Base-by-base conservation (phyloP, 208 protist species). In the Herpetomonas samuelpessoai region DNA sequence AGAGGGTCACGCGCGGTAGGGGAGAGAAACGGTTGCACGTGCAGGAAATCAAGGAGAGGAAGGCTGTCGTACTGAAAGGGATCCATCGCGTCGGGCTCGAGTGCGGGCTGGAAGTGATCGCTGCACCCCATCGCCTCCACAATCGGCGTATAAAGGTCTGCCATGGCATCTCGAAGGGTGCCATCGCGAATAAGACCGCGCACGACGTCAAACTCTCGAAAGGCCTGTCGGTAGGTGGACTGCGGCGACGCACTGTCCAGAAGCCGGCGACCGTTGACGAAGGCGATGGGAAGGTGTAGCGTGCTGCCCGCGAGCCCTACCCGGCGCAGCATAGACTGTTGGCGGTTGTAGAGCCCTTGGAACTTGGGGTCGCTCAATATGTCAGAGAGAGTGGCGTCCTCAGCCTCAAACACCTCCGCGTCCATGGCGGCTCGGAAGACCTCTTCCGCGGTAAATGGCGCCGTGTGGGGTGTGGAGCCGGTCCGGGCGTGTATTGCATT, bases 231-330 rank as follows among this genome's bases (percentile, higher is more conserved):
- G n/a, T n/a, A 68, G 2, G 46, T 64, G 50, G 29, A 66, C 50
- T 3, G 38, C 51, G 0, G 76, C 82, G n/a, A 54, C 66, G 46
- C 61, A 62, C 9, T n/a, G n/a, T n/a, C n/a, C n/a, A n/a, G n/a
- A n/a, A n/a, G n/a, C n/a, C n/a, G n/a, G n/a, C n/a, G n/a, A 46
- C 85, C 85, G 61, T 92, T 92, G 28, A 92, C 38, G 22, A 88
- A 58, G 0, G 48, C 7, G 59, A 41, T 6, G 14, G 35, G 35
- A 14, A 41, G 35, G 14, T 14, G 35, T 19, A 48, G 44, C 10
- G 9, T 22, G 9, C 16, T 65, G 38, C 29, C 22, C 16, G 45
- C 24, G 25, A 74, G 12, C 12, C 53, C 41, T 10, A 80, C 53
- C 22, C 61, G 52, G 25, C 58, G 58, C 35, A 83, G 47, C 49